Evolutionary conservation across 768 basidiomycete genomes (phyloP).

Genomic region (Floccularia luteovirens): DNA sequence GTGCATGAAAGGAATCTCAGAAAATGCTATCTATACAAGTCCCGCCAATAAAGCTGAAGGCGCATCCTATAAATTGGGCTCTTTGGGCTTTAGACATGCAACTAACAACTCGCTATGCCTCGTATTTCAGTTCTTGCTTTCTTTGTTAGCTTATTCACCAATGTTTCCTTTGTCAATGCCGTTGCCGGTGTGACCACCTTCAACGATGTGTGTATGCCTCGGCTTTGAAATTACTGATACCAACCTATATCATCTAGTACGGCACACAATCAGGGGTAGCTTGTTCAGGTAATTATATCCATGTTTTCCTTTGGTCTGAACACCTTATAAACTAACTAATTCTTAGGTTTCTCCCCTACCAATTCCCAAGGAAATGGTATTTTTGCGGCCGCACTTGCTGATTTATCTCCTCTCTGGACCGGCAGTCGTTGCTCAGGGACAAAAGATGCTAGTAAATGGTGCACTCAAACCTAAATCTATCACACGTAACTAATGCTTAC

Average conservation of each 20-base stretch:
- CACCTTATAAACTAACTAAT: background rate
- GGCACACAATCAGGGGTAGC: conserved; percentile 9
- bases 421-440: conserved; percentile 18
- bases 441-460: conserved; percentile 12
- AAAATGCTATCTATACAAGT: too few relatives aligned
- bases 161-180: conserved; percentile 7
- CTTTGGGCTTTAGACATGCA: too few relatives aligned
- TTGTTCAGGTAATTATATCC: conserved; percentile 2
- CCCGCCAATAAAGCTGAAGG: too few relatives aligned
- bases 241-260: conserved; percentile 3
- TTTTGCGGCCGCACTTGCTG: conserved; percentile 21
- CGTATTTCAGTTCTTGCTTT: background rate
- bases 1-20: too few relatives aligned
- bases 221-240: background rate
- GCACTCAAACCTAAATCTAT: background rate
- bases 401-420: conserved; percentile 21
- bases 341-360: conserved; percentile 14
- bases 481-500: background rate
- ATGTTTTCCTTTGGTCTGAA: too few relatives aligned
- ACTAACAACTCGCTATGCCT: background rate
- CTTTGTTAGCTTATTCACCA: conserved; percentile 1
- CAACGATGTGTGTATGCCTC: conserved; percentile 8
- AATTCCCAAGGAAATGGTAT: conserved; percentile 20
- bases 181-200: conserved; percentile 13
- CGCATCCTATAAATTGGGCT: too few relatives aligned